phyloP scores from a whole-genome alignment of 148 eudicot genomes.

The Bassia scoparia region DNA sequence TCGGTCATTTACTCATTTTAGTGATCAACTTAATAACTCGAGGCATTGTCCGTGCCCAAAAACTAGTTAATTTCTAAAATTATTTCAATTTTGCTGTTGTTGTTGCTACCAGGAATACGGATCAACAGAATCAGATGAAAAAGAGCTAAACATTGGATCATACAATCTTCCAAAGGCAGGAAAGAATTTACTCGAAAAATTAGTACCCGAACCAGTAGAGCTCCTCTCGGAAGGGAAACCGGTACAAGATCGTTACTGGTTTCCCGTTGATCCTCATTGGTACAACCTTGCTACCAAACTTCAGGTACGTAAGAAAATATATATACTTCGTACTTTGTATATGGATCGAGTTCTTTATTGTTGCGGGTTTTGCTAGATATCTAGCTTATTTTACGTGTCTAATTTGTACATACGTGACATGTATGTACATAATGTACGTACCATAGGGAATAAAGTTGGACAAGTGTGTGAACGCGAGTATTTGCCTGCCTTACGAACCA shows the following conservation, averaged over 20 bases:
- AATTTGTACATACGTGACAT: too few species aligned
- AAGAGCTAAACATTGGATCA: conserved; percentile 35
- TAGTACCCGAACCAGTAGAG: conserved; percentile 35
- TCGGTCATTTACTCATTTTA: too few species aligned
- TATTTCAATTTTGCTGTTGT: background rate
- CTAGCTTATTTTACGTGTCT: too few species aligned
- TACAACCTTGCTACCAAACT: conserved; percentile 44
- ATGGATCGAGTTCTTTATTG: too few species aligned
- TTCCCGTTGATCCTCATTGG: conserved; percentile 49
- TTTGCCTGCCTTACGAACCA: conserved; percentile 40
- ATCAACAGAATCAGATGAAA: conserved; percentile 17
- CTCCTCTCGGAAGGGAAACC: conserved; percentile 32
- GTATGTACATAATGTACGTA: too few species aligned
- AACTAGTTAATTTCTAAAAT: too few species aligned
- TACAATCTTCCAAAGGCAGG: conserved; percentile 44
- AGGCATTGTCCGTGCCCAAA: too few species aligned
- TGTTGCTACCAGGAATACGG: conserved; percentile 30
- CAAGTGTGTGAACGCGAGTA: conserved; percentile 38
- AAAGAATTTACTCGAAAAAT: conserved; percentile 36
- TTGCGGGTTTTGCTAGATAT: too few species aligned
- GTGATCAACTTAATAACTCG: too few species aligned
- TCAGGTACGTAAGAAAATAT: conserved; percentile 20
- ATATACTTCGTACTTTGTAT: too few species aligned
- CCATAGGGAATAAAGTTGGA: conserved; percentile 36
- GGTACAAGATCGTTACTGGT: conserved; percentile 47